Evolutionary conservation across 495 filamentous ascomycete species (phyloP), one percentile per base, ranked within the genome.

Genomic region (Neurospora hispaniola): DNA sequence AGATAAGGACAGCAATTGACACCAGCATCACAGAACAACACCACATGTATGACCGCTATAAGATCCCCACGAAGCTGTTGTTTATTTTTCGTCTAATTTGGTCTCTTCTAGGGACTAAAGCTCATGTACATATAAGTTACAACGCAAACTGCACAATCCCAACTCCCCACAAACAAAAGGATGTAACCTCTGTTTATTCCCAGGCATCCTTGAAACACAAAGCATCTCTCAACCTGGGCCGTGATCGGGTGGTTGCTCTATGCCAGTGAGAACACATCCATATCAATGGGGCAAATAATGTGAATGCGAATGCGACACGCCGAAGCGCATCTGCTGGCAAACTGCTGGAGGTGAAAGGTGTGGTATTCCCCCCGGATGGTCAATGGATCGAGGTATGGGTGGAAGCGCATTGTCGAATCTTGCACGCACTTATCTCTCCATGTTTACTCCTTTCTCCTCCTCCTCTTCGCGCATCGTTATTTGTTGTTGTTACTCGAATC

Each of bases 151-250:
- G 3, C 2, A 38, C 35, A 18, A 8, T 23, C 42, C n/a, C 6
- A 69, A 42, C 23, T 10, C 31, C 7, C 18, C 4, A 44, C 8
- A n/a, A 20, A 31, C 35, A 38, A 42, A 72, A 4, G 35, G 69
- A 72, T 81, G 78, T 81, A 78, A 81, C 80, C 80, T 81, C 80
- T 80, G 77, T 77, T 81, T 76, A 81, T 81, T 80, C 80, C 80
- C 78, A 78, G 72, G 74, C 76, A 68, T 80, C 78, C 16, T 31
- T 44, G 73, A 79, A 72, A 42, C 72, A 46, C 78, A 81, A 76
- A 71, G 78, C 78, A 75, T 54, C 74, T 78, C 78, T 81, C 74
- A 70, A 79, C 72, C 73, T 72, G 80, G 80, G 79, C 80, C 80
- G 80, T 79, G 76, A 81, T 79, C 70, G 80, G 73, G 80, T 79